Base-by-base conservation (phyloP, 768 basidiomycete species). In the Termitomyces sp. region DNA sequence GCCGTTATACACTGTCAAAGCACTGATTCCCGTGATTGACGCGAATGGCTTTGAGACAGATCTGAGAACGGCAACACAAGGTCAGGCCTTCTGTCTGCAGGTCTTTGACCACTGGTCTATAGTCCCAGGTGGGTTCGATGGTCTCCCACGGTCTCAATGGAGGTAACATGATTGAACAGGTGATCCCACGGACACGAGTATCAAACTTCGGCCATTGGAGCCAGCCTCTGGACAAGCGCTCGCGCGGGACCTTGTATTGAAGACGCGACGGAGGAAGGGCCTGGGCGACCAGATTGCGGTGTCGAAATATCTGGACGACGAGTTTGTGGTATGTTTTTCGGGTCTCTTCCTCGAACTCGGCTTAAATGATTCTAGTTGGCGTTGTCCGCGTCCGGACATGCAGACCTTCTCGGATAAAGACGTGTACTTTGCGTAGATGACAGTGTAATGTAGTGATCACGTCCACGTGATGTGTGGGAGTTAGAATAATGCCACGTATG, bases 1-100 rank as follows among this genome's bases (percentile, higher is more conserved):
- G 25, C 97, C 97, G 20, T 70, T 99, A 49, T 98, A 97, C 74
- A 99, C 97, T 1, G 91, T 99, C 53, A 98, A 99, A 73, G 97
- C 97, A 1, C 79, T 98, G 45, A 98, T 99, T 57, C 97, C 97
- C 3, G 96, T 98, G 43, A 93, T 99, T 59, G 97, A 99, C 67
- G 92, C 97, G 42, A 98, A 98, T 65, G 97, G 97, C 0, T 99
- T 99, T 70, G 97, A 99, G 76, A 97, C 95, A 4, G 97, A 99
- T 74, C 73, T 99, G 67, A 78, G 97, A 64, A 98, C 95, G 45
- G 94, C 97, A 44, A 99, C 97, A 23, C 94, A 97, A 71, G 97
- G 97, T 25, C 97, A 98, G 70, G 97, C 97, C n/a, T 98, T 98
- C 76, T 97, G 94, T 66, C 76, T 94, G 64, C 95, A 98, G 70